phyloP scores from a whole-genome alignment of 129 eudicot species.

The Pittosporum tobira region DNA sequence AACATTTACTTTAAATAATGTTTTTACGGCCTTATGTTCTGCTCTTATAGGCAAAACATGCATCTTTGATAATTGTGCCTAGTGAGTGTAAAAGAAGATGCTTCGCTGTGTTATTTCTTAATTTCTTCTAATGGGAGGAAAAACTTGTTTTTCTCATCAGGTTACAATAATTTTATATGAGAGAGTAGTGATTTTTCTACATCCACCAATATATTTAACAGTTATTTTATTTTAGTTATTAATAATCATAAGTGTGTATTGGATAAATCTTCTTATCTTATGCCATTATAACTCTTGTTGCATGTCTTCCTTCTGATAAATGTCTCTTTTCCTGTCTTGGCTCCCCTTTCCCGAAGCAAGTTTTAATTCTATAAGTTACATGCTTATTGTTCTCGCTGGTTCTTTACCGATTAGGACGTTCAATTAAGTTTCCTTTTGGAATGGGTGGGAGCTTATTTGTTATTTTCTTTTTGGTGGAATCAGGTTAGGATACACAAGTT shows the following conservation, averaged over 20 bases:
- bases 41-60: not conserved
- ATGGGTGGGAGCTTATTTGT: not conserved
- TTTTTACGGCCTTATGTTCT: not conserved
- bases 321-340: conserved; percentile 9
- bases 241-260: no score
- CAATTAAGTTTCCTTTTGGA: not conserved
- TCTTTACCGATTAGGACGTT: not conserved
- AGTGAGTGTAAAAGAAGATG: no score
- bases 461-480: conserved; percentile 8
- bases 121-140: not conserved
- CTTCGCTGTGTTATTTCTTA: no score
- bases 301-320: no score
- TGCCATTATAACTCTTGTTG: no score
- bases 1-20: no score
- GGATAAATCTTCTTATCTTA: no score
- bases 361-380: not conserved
- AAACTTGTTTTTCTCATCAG: not conserved
- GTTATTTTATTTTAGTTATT: no score
- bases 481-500: conserved; percentile 72
- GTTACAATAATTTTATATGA: no score
- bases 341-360: conserved; percentile 7
- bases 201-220: no score
- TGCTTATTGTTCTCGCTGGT: not conserved
- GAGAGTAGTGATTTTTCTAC: no score
- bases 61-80: not conserved